A percentile compares a stretch with the other conserved stretches of the same genome.
Evolutionary conservation across 2,329 filamentous ascomycete species (phyloP).

Genomic region (Fusarium aywerte): DNA sequence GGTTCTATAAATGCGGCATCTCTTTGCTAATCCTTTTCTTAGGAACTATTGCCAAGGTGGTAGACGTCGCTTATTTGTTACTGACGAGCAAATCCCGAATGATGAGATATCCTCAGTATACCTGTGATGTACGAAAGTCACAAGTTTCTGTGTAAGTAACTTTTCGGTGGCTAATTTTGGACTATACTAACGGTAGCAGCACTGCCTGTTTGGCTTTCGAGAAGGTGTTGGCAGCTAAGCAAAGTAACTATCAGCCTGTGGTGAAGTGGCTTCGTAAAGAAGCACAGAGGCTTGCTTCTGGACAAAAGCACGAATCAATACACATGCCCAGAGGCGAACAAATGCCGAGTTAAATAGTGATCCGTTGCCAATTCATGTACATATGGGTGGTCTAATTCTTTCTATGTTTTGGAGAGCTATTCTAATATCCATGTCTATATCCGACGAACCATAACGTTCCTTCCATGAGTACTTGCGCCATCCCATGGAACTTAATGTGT

Average conservation of each 20-base stretch:
- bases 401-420: not conserved
- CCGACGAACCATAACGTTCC: not conserved
- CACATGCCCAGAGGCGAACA: not conserved
- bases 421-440: constrained; percentile 2
- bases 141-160: constrained; percentile 71
- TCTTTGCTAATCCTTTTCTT: constrained; percentile 2
- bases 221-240: constrained; percentile 74
- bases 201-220: constrained; percentile 77
- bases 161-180: not conserved
- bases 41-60: constrained; percentile 74
- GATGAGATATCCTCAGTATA: constrained; percentile 61
- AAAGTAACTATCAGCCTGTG: constrained; percentile 73
- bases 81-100: constrained; percentile 66
- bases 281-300: constrained; percentile 50
- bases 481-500: not conserved
- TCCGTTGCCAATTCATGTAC: not conserved
- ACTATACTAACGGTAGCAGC: constrained; percentile 53
- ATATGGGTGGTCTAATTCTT: not conserved
- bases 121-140: constrained; percentile 67
- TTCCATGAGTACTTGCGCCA: not conserved
- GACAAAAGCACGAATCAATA: constrained; percentile 3
- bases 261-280: constrained; percentile 74
- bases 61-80: constrained; percentile 71
- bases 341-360: not conserved
- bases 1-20: too few relatives aligned